phyloP scores from a whole-genome alignment of 768 basidiomycete genomes.

The Lactifluus pinguis region DNA sequence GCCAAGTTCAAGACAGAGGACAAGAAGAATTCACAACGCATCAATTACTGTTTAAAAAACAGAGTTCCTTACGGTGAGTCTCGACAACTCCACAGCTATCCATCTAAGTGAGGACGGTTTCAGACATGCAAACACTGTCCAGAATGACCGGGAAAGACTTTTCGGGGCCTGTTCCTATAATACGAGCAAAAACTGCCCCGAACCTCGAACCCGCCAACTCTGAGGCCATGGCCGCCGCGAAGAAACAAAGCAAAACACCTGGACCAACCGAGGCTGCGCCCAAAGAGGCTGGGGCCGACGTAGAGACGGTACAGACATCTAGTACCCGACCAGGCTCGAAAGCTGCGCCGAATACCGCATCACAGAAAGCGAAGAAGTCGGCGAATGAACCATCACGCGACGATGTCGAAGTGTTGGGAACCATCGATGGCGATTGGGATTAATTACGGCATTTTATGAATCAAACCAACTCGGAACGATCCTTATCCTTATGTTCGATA shows the following conservation, averaged over 20 bases:
- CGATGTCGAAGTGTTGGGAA: constrained; percentile 26
- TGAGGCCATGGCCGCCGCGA: not conserved
- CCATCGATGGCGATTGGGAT: constrained; percentile 24
- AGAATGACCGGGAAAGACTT: constrained; percentile 84
- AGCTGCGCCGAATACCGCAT: not conserved
- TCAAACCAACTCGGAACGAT: not conserved
- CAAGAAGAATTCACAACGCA: constrained; percentile 65
- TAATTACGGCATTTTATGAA: not conserved
- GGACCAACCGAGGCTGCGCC: constrained; percentile 1
- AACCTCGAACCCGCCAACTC: constrained; percentile 26
- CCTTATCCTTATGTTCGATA: not conserved
- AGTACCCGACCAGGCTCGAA: constrained; percentile 4
- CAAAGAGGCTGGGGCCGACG: not conserved
- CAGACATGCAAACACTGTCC: constrained; percentile 65
- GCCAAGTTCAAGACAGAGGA: constrained; percentile 92
- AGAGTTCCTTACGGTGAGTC: constrained; percentile 65
- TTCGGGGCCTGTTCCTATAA: constrained; percentile 70
- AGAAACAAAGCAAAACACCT: constrained; percentile 15
- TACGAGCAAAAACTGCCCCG: constrained; percentile 34
- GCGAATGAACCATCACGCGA: constrained; percentile 15
- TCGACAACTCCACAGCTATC: not conserved
- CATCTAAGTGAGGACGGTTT: not conserved
- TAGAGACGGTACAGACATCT: not conserved
- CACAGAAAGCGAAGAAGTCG: constrained; percentile 11
- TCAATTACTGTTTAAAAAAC: constrained; percentile 67